Evolutionary conservation across 257 asterid genomes (phyloP).

Genomic region (Primulina huaijiensis): DNA sequence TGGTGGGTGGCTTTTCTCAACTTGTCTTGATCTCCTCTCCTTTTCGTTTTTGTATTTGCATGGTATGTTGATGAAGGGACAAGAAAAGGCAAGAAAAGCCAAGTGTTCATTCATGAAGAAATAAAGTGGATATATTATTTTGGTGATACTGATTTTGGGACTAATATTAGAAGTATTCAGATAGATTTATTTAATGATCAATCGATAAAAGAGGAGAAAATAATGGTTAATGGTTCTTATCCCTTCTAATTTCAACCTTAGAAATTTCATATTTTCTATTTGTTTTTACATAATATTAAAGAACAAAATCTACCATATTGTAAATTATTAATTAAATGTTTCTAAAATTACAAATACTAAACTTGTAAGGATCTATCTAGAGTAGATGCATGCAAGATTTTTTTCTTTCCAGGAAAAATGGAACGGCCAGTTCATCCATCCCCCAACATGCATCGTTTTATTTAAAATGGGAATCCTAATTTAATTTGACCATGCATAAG

Average conservation of each 20-base stretch:
- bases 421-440: too few relatives aligned
- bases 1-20: slow-evolving; percentile 22
- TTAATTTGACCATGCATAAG: too few relatives aligned
- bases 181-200: slow-evolving; percentile 16
- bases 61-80: slow-evolving; percentile 39
- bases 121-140: slow-evolving; percentile 16
- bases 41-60: slow-evolving; percentile 22
- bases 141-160: slow-evolving; percentile 21
- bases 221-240: slow-evolving; percentile 15
- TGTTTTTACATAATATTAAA: background rate
- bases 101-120: slow-evolving; percentile 27
- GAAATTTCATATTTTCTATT: background rate
- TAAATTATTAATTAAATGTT: too few relatives aligned
- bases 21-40: slow-evolving; percentile 43
- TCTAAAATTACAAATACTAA: too few relatives aligned
- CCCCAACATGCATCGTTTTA: too few relatives aligned
- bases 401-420: too few relatives aligned
- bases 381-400: too few relatives aligned
- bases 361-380: too few relatives aligned
- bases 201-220: slow-evolving; percentile 27
- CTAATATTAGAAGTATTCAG: slow-evolving; percentile 31
- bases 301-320: too few relatives aligned
- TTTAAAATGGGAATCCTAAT: too few relatives aligned
- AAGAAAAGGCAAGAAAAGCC: slow-evolving; percentile 47
- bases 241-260: background rate